Base-by-base conservation (phyloP, 2,329 filamentous ascomycete genomes). In the Botrytis galanthina region DNA sequence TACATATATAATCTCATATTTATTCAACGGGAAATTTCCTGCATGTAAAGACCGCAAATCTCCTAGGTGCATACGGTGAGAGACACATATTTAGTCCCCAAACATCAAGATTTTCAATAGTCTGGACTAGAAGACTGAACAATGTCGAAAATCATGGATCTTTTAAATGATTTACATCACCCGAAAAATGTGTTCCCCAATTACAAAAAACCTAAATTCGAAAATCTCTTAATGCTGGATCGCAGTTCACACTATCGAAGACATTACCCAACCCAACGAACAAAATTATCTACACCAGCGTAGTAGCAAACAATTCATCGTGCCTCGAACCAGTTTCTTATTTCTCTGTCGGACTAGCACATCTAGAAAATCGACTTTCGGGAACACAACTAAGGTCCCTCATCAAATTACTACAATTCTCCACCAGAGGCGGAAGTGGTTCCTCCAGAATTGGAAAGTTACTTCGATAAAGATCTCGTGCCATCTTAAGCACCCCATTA, bases 181-280 rank as follows among this genome's bases (percentile, higher is more conserved):
- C 22, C 4, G 0, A n/a, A 51, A 14, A 12, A 26, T 6, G 10
- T 2, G 1, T n/a, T 6, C 26, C 5, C 12, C 4, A 14, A 51
- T 6, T 51, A 12, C n/a, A 14, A 51, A 1, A n/a, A 51, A 26
- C 10, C 9, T n/a, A 14, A 26, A 51, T 51, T n/a, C 10, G 22
- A 51, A n/a, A n/a, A 1, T 4, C 22, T n/a, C 14, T 51, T 6
- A 51, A 6, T 14, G 10, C 14, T 51, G 48, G 4, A n/a, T 51
- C 26, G 48, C 22, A 51, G 4, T 51, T 51, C 1, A 4, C 4
- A n/a, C 22, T 51, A n/a, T 3, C 22, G 48, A 51, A 51, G 48
- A 51, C 48, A 51, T 51, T 6, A n/a, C 26, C 4, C 22, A 51
- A 14, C 22, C 48, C 22, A n/a, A 6, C 4, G 5, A 14, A 51